These are phyloP conservation scores for Cordyceps farinosa DNA, from an alignment of 2,329 filamentous ascomycete species.

Conservation along the genomic window DNA sequence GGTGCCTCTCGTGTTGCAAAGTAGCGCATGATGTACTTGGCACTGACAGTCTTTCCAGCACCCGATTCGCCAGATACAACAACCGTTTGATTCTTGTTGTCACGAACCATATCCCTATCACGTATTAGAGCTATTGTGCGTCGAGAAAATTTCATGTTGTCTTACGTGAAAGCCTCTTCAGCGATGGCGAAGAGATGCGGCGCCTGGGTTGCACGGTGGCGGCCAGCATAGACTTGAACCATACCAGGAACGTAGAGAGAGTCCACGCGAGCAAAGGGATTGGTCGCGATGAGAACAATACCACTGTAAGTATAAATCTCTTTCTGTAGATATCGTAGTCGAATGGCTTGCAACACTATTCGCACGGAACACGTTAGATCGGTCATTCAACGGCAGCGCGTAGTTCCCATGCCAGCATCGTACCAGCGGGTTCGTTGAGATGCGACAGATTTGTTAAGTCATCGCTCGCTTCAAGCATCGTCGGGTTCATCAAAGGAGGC, in stretches of 20 bases:
- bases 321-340: slow-evolving; percentile 93
- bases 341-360: slow-evolving; percentile 92
- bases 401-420: slow-evolving; percentile 23
- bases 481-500: slow-evolving; percentile 94
- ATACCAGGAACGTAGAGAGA: slow-evolving; percentile 98
- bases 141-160: slow-evolving; percentile 19
- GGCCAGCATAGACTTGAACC: slow-evolving; percentile 99
- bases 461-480: slow-evolving; percentile 97
- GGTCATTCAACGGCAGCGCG: neutral
- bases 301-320: slow-evolving; percentile 99
- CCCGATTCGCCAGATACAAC: slow-evolving; percentile 99
- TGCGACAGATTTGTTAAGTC: slow-evolving; percentile 96
- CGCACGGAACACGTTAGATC: slow-evolving; percentile 23
- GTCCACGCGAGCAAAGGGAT: slow-evolving; percentile 95
- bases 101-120: slow-evolving; percentile 87
- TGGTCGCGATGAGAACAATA: slow-evolving; percentile 96
- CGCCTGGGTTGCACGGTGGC: slow-evolving; percentile 92
- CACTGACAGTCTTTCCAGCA: slow-evolving; percentile 97
- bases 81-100: slow-evolving; percentile 94
- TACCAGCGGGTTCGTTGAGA: slow-evolving; percentile 96
- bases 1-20: slow-evolving; percentile 96
- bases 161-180: slow-evolving; percentile 95
- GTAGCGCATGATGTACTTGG: slow-evolving; percentile 99
- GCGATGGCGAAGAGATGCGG: slow-evolving; percentile 98
- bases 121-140: slow-evolving; percentile 35